A percentile compares a stretch with the other conserved stretches of the same genome.
These are phyloP conservation scores for Phialophora tarda DNA, from an alignment of 2,329 filamentous ascomycete species.

Conservation along the genomic window DNA sequence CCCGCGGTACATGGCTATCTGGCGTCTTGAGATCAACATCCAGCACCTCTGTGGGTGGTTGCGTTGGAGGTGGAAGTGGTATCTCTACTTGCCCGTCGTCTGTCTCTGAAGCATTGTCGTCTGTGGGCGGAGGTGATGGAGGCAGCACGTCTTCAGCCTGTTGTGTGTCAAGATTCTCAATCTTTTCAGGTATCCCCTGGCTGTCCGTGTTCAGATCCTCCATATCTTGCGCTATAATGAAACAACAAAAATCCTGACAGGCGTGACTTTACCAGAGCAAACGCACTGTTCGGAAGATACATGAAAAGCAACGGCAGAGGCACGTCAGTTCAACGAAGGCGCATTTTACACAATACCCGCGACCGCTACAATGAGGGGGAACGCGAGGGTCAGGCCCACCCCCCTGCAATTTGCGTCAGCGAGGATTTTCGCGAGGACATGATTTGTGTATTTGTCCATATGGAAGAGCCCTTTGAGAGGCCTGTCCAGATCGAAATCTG, in stretches of 20 bases:
- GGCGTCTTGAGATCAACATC: conserved; percentile 82
- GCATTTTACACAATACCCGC: neutral
- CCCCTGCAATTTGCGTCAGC: conserved; percentile 4
- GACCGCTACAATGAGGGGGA: neutral
- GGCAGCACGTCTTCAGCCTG: conserved; percentile 29
- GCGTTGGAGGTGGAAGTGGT: conserved; percentile 71
- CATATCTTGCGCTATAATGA: conserved; percentile 17
- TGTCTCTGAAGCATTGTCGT: conserved; percentile 34
- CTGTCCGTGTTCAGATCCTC: conserved; percentile 27
- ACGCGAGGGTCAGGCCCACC: conserved; percentile 1
- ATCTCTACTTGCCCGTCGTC: conserved; percentile 50
- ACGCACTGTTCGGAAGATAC: conserved; percentile 3
- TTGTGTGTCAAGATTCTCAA: conserved; percentile 22
- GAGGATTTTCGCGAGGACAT: conserved; percentile 17
- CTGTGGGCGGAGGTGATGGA: conserved; percentile 38
- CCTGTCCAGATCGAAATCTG: conserved; percentile 11
- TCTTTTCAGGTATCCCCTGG: conserved; percentile 25
- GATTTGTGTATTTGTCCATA: conserved; percentile 11
- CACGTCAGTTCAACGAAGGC: neutral
- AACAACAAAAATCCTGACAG: neutral
- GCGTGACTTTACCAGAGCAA: neutral
- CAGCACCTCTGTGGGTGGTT: conserved; percentile 65
- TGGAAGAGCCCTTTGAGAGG: neutral
- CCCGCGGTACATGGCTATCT: conserved; percentile 78
- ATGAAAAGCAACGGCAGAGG: neutral